Conservation (phyloP, 73 alveolate genomes). For the Paramecium sexaurelia region DNA sequence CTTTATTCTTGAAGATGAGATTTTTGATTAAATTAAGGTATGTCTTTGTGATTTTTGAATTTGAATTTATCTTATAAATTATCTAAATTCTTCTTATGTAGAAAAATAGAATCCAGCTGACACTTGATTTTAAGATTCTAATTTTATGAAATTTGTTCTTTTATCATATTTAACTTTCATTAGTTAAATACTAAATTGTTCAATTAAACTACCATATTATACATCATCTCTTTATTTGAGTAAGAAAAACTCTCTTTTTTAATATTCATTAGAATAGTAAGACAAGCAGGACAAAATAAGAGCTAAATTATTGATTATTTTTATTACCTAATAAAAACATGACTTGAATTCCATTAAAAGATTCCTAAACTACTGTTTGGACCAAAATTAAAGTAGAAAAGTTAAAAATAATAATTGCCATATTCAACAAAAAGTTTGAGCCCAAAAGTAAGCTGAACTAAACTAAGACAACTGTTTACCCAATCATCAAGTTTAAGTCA, state of each 20-base stretch:
- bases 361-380: neutral
- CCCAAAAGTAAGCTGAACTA: neutral
- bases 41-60: neutral
- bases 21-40: neutral
- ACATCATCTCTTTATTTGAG: neutral
- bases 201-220: neutral
- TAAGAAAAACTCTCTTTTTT: neutral
- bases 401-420: constrained; percentile 1
- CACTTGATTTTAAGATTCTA: neutral
- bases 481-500: neutral
- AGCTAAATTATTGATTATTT: neutral
- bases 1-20: neutral
- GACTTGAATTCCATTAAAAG: neutral
- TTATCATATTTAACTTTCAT: neutral
- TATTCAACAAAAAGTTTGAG: neutral
- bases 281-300: neutral
- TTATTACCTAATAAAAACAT: neutral
- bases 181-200: neutral
- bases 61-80: neutral
- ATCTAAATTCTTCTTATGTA: neutral
- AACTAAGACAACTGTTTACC: neutral
- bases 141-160: neutral
- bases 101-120: neutral
- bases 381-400: neutral
- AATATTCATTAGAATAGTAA: neutral